Percentiles rank a stretch among this genome's conserved stretches.
phyloP scores from a whole-genome alignment of 108 stramenopile genomes.

The Fragilariopsis cylindrus region DNA sequence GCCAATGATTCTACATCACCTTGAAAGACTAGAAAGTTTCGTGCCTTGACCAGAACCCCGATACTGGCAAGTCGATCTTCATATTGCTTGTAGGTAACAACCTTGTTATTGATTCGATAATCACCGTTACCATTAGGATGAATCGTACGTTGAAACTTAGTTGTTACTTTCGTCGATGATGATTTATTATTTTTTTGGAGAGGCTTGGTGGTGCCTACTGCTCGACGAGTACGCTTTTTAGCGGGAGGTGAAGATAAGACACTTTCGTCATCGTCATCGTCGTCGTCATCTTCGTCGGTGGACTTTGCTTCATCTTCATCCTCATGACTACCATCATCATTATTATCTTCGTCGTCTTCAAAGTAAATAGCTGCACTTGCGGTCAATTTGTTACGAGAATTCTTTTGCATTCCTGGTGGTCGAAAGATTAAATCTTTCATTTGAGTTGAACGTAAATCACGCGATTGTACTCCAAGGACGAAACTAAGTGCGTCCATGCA shows the following conservation, averaged over 20 bases:
- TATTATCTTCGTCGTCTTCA: constrained; percentile 34
- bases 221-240: constrained; percentile 76
- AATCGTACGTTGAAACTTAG: constrained; percentile 87
- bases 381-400: constrained; percentile 23
- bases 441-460: constrained; percentile 88
- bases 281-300: constrained; percentile 26
- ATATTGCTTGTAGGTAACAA: constrained; percentile 84
- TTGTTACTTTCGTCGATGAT: constrained; percentile 34
- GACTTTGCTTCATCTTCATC: constrained; percentile 30
- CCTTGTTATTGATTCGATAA: constrained; percentile 83
- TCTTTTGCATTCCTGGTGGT: constrained; percentile 50
- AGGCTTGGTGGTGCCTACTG: constrained; percentile 62
- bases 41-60: constrained; percentile 96
- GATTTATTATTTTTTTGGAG: constrained; percentile 60
- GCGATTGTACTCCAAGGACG: constrained; percentile 95
- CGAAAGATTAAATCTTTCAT: constrained; percentile 96
- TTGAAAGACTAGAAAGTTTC: constrained; percentile 99
- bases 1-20: constrained; percentile 98
- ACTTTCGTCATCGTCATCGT: constrained; percentile 5
- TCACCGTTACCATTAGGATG: constrained; percentile 77
- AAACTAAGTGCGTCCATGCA: constrained; percentile 95
- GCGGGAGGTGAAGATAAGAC: constrained; percentile 52
- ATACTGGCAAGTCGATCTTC: constrained; percentile 82
- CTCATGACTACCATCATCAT: constrained; percentile 5
- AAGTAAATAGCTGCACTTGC: constrained; percentile 32